phyloP scores from a whole-genome alignment of 2,329 filamentous ascomycete genomes.

The Fusarium sp. region DNA sequence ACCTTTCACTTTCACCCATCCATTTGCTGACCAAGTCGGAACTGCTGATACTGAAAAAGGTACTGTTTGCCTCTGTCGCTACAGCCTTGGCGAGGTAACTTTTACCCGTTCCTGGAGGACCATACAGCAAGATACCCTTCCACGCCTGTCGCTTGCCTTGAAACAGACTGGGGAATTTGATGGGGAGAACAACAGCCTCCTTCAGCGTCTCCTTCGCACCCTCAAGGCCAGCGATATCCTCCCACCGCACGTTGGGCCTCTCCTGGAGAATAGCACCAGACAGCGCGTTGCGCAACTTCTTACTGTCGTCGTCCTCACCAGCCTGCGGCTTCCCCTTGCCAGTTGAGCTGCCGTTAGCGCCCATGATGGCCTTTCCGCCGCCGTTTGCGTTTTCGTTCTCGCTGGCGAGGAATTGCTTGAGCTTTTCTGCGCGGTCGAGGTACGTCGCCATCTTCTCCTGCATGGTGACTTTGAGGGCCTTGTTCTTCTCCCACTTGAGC shows the following conservation, averaged over 20 bases:
- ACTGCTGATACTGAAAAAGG: constrained; percentile 98
- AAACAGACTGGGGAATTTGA: constrained; percentile 98
- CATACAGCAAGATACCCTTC: constrained; percentile 97
- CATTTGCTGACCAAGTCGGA: constrained; percentile 98
- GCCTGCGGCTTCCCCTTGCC: constrained; percentile 70
- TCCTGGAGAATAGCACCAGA: constrained; percentile 94
- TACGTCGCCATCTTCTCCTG: constrained; percentile 94
- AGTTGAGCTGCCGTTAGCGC: constrained; percentile 76
- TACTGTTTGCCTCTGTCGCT: constrained; percentile 97
- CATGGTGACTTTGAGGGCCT: constrained; percentile 97
- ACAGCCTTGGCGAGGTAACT: constrained; percentile 97
- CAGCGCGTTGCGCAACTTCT: constrained; percentile 92
- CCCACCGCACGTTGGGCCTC: constrained; percentile 96
- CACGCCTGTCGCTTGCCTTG: constrained; percentile 96
- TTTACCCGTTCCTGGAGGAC: constrained; percentile 96
- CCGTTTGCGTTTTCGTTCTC: constrained; percentile 76
- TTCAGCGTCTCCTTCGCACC: constrained; percentile 96
- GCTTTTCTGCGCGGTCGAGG: constrained; percentile 98
- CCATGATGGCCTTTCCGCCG: constrained; percentile 72
- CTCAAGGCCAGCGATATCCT: constrained; percentile 96
- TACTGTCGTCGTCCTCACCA: constrained; percentile 84
- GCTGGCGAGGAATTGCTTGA: constrained; percentile 88
- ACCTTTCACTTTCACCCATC: constrained; percentile 99
- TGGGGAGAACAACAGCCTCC: constrained; percentile 96
- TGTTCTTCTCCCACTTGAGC: constrained; percentile 99